Conservation (phyloP, 805 yeast species). For the Martiniozyma abietophila region DNA sequence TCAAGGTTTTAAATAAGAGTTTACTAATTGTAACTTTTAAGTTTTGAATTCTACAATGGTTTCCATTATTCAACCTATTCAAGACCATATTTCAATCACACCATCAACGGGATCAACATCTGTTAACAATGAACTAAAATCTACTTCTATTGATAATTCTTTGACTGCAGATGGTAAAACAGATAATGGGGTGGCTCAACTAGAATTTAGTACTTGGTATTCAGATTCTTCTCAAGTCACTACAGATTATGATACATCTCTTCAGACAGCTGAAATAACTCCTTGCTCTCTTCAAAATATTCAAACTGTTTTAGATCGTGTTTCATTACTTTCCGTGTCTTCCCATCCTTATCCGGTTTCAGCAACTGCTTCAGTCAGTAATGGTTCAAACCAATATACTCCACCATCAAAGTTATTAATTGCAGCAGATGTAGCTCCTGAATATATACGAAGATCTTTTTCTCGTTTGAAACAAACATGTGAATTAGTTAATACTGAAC, state of each 20-base stretch:
- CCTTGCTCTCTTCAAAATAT: neutral
- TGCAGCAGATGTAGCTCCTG: constrained; percentile 1
- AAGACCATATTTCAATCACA: neutral
- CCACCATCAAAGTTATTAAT: constrained; percentile 8
- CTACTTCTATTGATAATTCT: neutral
- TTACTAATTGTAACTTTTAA: too few relatives aligned
- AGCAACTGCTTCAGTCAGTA: neutral
- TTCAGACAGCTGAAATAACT: neutral
- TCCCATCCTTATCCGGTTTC: neutral
- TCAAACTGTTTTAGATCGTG: neutral
- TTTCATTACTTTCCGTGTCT: neutral
- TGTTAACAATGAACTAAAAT: neutral
- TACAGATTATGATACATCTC: neutral
- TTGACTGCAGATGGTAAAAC: too few relatives aligned
- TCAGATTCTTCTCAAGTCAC: constrained; percentile 2
- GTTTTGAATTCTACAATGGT: neutral
- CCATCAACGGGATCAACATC: neutral
- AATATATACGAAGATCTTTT: constrained; percentile 15
- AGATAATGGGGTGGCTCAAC: too few relatives aligned
- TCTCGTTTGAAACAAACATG: constrained; percentile 25
- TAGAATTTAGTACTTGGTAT: neutral
- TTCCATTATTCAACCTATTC: neutral
- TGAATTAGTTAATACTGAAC: constrained; percentile 43
- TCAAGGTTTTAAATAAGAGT: too few relatives aligned
- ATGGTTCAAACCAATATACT: constrained; percentile 7